Percentiles rank a stretch among this genome's conserved stretches.
These are phyloP conservation scores for Mycena polygramma DNA, from an alignment of 768 basidiomycete species.

Conservation along the genomic window DNA sequence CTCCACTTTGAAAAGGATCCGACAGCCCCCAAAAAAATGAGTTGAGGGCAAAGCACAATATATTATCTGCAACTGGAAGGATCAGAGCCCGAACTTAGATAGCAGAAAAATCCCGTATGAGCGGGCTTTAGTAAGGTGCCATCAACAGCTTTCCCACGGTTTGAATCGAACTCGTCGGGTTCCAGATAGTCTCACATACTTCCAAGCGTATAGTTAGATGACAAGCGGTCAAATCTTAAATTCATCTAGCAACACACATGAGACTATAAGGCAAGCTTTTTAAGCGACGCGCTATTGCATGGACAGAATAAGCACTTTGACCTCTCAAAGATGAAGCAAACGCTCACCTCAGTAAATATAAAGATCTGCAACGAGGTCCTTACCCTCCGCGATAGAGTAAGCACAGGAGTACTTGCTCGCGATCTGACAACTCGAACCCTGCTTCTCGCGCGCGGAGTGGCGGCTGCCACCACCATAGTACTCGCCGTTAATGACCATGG, in stretches of 20 bases:
- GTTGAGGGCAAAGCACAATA: no score
- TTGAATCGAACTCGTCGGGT: no score
- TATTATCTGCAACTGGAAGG: no score
- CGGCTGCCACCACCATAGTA: slow-evolving; percentile 18
- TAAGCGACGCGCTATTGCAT: not conserved
- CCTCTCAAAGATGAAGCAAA: slow-evolving; percentile 1
- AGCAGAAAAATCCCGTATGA: no score
- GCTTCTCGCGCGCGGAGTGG: slow-evolving; percentile 14
- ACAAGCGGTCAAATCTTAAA: slow-evolving; percentile 2
- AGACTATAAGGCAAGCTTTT: no score
- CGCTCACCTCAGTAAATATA: slow-evolving; percentile 6
- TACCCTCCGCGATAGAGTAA: slow-evolving; percentile 19
- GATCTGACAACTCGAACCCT: slow-evolving; percentile 14
- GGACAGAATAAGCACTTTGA: slow-evolving; percentile 8
- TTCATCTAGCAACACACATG: not conserved
- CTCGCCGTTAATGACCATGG: slow-evolving; percentile 20
- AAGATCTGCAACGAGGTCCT: slow-evolving; percentile 16
- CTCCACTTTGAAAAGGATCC: no score
- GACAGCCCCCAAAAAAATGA: no score
- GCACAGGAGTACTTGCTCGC: slow-evolving; percentile 16
- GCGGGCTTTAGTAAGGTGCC: no score
- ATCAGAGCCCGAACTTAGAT: no score
- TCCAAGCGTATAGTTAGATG: not conserved
- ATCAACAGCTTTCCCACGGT: no score
- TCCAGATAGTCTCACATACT: no score